Base-by-base conservation (phyloP, 768 basidiomycete species). In the Lactifluus piperatus region DNA sequence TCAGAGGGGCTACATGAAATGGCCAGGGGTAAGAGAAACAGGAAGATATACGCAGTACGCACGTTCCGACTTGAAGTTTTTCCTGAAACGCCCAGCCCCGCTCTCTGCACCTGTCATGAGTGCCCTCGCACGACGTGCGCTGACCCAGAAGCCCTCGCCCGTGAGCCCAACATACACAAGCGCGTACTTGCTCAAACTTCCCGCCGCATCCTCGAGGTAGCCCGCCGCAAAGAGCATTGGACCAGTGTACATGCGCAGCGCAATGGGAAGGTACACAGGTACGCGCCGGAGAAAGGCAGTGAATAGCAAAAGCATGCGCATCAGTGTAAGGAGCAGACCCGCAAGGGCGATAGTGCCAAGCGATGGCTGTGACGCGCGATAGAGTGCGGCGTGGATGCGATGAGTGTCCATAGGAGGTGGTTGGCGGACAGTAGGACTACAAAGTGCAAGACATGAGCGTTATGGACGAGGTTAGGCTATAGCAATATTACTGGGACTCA, bases 341-440 rank as follows among this genome's bases (percentile, higher is more conserved):
- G 91, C 81, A 50, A 94, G 75, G 56, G 81, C 82, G 52, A 93
- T 81, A 0, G 85, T 84, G 2, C 94, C 94, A 6, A 94, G 73
- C 0, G 88, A 93, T 1, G 90, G 85, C 5, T 87, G 85, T 1
- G 85, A 85, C 0, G 94, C 82, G 0, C 94, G 86, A 45, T 81
- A 79, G 48, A 94, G 73, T 0, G 91, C 88, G 1, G 85, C 82
- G 56, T 89, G 87, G 22, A 91, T 86, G 1, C 81, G 80, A 63
- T 85, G 86, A 16, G 85, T 89, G 27, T 84, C 84, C 22, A 72
- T 75, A 20, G 81, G 73, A 20, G 70, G 72, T 5, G 75, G 79
- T 4, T 73, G 72, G 2, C 77, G 63, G 51, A 67, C 57, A 26
- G 54, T 51, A 1, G 68, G 69, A 45, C 71, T 73, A 39, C 11